phyloP scores from a whole-genome alignment of 2,329 filamentous ascomycete species.

The Cryphonectria japonica region DNA sequence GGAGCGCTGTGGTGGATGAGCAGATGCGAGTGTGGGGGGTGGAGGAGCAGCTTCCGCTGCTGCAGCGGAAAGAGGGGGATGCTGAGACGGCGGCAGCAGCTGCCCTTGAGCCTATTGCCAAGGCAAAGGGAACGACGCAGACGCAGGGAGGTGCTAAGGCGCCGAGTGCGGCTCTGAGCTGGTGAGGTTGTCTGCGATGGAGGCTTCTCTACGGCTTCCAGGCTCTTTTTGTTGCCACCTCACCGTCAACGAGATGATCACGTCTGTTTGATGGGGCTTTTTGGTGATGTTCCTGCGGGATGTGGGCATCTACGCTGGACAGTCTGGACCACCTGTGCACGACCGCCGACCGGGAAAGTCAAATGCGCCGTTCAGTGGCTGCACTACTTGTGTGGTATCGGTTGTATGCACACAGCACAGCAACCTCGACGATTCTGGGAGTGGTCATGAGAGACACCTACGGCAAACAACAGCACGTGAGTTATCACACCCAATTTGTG shows the following conservation, averaged over 20 bases:
- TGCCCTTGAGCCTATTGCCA: slow-evolving; percentile 19
- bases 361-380: neutral
- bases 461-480: neutral
- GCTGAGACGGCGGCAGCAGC: neutral
- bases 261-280: neutral
- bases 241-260: neutral
- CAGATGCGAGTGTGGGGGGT: slow-evolving; percentile 45
- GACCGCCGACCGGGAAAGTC: neutral
- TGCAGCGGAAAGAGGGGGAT: slow-evolving; percentile 26
- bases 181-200: slow-evolving; percentile 30
- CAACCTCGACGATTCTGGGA: neutral
- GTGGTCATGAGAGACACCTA: neutral
- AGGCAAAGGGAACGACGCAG: slow-evolving; percentile 27
- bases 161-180: slow-evolving; percentile 33
- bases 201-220: neutral
- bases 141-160: slow-evolving; percentile 22
- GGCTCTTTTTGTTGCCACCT: neutral
- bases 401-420: neutral
- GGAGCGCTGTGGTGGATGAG: slow-evolving; percentile 52
- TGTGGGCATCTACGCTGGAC: neutral
- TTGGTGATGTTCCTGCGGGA: neutral
- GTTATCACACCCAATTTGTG: neutral
- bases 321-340: neutral
- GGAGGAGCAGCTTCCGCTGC: slow-evolving; percentile 25
- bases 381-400: neutral